Base-by-base conservation (phyloP, 768 basidiomycete species). In the Mycena amicta region DNA sequence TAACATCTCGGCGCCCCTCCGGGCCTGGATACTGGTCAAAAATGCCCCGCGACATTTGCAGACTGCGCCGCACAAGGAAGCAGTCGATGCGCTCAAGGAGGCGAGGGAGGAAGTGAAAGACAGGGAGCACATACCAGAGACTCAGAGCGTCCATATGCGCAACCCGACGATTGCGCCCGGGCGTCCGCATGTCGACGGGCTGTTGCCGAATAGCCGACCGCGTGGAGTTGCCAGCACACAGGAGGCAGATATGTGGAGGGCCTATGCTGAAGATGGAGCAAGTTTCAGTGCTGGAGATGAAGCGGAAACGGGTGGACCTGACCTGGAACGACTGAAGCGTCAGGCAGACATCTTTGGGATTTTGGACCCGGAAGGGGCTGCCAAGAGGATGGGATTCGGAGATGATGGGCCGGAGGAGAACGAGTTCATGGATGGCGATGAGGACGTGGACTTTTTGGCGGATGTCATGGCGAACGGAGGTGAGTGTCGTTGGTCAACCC, bases 401-500 rank as follows among this genome's bases (percentile, higher is more conserved):
- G 26, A 22, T 27, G 26, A 22, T 27, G 55, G 1, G 33, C 18
- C 33, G 4, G 5, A 47, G 11, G 26, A 22, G 20, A 30, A 29
- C 18, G 30, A 56, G n/a, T 25, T 56, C 26, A 13, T 55, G 43
- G 22, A 33, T 25, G 33, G 29, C 11, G 43, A 55, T 23, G 55
- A 2, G 26, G 55, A 56, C 16, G 49, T 49, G 3, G 55, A 56
- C 49, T 57, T 57, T 27, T 33, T 57, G 49, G 40, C 37, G 15
- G 56, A 57, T 26, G 31, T 57, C n/a, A 45, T 57, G 56, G 22
- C 16, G 1, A 57, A 57, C 26, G 31, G 40, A 53, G 56, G 51
- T 57, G 18, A 20, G 51, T 52, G 56, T 37, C 22, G 45, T 28
- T 47, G 33, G 33, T 37, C 33, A 18, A 8, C 33, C n/a, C n/a